phyloP scores from a whole-genome alignment of 805 yeast species.

The Tetrapisispora namnaoensis region DNA sequence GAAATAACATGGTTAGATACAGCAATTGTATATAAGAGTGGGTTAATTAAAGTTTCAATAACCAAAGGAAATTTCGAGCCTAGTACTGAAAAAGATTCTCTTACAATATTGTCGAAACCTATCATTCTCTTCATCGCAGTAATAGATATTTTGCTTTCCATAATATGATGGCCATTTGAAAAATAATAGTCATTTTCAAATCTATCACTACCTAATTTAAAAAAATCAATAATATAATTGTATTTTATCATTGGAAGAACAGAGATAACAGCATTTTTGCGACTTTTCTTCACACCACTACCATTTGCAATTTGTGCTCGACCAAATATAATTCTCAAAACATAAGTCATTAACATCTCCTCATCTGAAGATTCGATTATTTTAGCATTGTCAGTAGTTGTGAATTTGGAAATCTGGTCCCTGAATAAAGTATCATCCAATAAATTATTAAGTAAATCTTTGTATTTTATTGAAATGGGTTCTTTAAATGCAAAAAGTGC shows the following conservation, averaged over 20 bases:
- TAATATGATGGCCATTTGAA: conserved; percentile 15
- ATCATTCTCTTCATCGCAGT: conserved; percentile 38
- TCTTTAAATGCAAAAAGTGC: conserved; percentile 58
- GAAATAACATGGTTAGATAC: conserved; percentile 31
- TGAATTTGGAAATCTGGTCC: conserved; percentile 67
- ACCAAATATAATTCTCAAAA: conserved; percentile 75
- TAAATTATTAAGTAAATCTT: conserved; percentile 61
- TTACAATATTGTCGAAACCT: conserved; percentile 49
- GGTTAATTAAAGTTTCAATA: conserved; percentile 42
- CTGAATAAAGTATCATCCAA: conserved; percentile 76
- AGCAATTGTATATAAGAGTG: conserved; percentile 46
- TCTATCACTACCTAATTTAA: conserved; percentile 51
- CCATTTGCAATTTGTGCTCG: conserved; percentile 62
- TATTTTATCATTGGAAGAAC: conserved; percentile 49
- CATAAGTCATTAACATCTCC: conserved; percentile 52
- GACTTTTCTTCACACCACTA: conserved; percentile 62
- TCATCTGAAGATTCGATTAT: conserved; percentile 55
- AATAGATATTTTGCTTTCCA: conserved; percentile 21
- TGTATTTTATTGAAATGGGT: conserved; percentile 51
- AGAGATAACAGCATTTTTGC: conserved; percentile 61
- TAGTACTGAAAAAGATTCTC: conserved; percentile 31
- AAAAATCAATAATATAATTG: conserved; percentile 46
- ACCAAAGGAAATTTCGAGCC: conserved; percentile 47
- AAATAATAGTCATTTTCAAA: conserved; percentile 35
- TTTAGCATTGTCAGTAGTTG: conserved; percentile 39